Base-by-base conservation (phyloP, 1,139 yeast species). In the Yueomyces sp. region DNA sequence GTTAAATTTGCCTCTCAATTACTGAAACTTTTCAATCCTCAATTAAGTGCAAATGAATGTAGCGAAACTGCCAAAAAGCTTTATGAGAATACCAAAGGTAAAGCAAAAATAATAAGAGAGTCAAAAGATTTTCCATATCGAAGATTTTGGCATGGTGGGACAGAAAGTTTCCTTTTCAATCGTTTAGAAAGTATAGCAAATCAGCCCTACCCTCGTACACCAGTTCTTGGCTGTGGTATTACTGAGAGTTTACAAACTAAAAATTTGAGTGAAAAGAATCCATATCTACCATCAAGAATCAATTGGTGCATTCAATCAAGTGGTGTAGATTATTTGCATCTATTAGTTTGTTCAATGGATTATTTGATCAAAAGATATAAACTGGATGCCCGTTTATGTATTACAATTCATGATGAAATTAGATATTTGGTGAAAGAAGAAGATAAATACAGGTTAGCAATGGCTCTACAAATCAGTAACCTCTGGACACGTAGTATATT, bases 261-360 rank as follows among this genome's bases (percentile, higher is more conserved):
- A 44, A 79, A 89, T 56, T 71, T 93, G 54, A 76, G 76, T 45
- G 6, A 11, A 9, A 68, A 75, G 39, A 78, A 78, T 45, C 67
- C 75, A 1, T 91, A 81, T 60, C 65, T 91, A 54, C 93, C 98
- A 0, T 86, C 96, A 2, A 66, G 99, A 54, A 82, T 89, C 49
- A 93, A 93, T 57, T 93, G 99, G 99, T 85, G 96, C 0, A 93
- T 93, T 56, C 99, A 93, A 60, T 86, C 96, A 37, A 86, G 96
- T 1, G 99, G 98, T 37, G 99, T 93, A 19, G 98, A 93, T 60
- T 93, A 93, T 58, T 68, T 93, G 42, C 98, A 93, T 60, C 62
- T 93, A 37, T 63, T 93, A 44, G 73, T 91, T 44, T 75, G 87
- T 4, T 78, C 96, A 0, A 91, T 93, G 97, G 85, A 86, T 47